A percentile compares a stretch with the other conserved stretches of the same genome.
Conservation (phyloP, 1,284 basidiomycete genomes). For the Sphagnurus paluster region DNA sequence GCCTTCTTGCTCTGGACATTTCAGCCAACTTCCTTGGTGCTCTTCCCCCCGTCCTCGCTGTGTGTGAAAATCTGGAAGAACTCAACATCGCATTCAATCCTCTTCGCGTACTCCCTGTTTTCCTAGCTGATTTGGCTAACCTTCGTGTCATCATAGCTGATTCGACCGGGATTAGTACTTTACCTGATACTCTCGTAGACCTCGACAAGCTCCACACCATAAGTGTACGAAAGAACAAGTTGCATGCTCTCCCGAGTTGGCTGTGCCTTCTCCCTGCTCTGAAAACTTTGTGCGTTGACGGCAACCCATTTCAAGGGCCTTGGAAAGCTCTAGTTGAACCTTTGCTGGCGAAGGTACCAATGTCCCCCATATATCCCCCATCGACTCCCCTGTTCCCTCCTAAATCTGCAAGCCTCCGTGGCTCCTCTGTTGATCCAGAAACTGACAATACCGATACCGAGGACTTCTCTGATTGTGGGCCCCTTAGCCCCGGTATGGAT, state of each 20-base stretch:
- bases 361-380: slow-evolving; percentile 63
- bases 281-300: slow-evolving; percentile 88
- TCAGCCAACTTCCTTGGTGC: slow-evolving; percentile 83
- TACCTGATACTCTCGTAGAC: slow-evolving; percentile 70
- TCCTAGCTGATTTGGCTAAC: slow-evolving; percentile 73
- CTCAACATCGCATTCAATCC: slow-evolving; percentile 93
- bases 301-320: slow-evolving; percentile 90
- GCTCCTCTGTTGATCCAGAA: slow-evolving; percentile 40
- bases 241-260: slow-evolving; percentile 93
- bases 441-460: slow-evolving; percentile 51
- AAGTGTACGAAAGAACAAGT: slow-evolving; percentile 85
- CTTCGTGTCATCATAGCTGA: slow-evolving; percentile 91
- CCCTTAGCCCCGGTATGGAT: slow-evolving; percentile 37
- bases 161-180: slow-evolving; percentile 74
- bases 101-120: slow-evolving; percentile 80
- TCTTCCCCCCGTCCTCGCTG: slow-evolving; percentile 76
- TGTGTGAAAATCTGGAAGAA: slow-evolving; percentile 86
- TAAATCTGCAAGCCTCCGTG: slow-evolving; percentile 43
- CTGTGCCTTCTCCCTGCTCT: slow-evolving; percentile 81
- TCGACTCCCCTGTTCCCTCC: slow-evolving; percentile 63
- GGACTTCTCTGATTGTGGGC: slow-evolving; percentile 58
- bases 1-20: slow-evolving; percentile 88
- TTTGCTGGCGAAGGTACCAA: slow-evolving; percentile 60
- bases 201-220: slow-evolving; percentile 83
- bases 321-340: slow-evolving; percentile 90